phyloP scores from a whole-genome alignment of 2,329 filamentous ascomycete genomes.

The Clarireedia hainanense region DNA sequence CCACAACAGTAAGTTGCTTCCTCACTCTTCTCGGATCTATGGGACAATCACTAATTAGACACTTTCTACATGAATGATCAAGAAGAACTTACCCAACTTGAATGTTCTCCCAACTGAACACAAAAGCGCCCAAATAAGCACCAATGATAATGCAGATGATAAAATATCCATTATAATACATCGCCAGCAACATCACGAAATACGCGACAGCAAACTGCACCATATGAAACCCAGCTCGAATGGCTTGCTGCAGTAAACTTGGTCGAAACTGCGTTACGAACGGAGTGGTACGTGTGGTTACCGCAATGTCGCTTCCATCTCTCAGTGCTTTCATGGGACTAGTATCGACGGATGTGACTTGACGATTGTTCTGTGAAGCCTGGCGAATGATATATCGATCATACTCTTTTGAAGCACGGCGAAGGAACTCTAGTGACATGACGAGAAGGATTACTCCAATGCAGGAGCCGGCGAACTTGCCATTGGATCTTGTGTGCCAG shows the following conservation, averaged over 20 bases:
- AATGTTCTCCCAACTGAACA: constrained; percentile 63
- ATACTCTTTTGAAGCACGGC: constrained; percentile 63
- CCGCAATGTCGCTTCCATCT: not conserved
- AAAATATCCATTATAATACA: constrained; percentile 64
- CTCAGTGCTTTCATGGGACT: not conserved
- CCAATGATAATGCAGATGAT: constrained; percentile 78
- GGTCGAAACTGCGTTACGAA: constrained; percentile 39
- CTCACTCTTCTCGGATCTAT: not conserved
- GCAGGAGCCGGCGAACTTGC: constrained; percentile 73
- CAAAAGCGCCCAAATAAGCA: constrained; percentile 61
- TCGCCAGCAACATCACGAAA: constrained; percentile 65
- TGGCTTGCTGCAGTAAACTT: constrained; percentile 54
- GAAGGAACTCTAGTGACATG: constrained; percentile 62
- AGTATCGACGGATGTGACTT: not conserved
- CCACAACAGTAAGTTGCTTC: not conserved
- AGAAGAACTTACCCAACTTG: constrained; percentile 18
- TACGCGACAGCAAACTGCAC: constrained; percentile 69
- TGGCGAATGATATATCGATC: constrained; percentile 56
- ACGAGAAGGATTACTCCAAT: constrained; percentile 71
- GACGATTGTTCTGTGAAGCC: constrained; percentile 28
- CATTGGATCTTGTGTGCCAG: constrained; percentile 63
- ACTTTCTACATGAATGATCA: not conserved
- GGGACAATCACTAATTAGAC: not conserved
- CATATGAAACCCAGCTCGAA: constrained; percentile 61
- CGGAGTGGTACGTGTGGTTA: constrained; percentile 12